Evolutionary conservation across 2,329 filamentous ascomycete genomes (phyloP), one percentile per base, ranked within the genome.

Genomic region (Epichloe bromicola): DNA sequence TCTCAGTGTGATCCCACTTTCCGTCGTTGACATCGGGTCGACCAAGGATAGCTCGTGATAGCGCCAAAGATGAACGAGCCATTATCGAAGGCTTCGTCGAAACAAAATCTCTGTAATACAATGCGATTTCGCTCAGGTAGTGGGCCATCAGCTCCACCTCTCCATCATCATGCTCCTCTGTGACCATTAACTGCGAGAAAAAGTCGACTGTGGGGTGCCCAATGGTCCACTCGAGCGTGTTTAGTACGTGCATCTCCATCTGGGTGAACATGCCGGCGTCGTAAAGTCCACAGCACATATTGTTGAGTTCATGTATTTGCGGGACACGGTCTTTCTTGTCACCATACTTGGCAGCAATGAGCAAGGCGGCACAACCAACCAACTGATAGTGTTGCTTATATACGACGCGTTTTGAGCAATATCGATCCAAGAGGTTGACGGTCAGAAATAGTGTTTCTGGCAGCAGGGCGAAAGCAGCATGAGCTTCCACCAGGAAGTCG

Each of bases 191-290:
- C 64, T 95, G 86, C 45, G 94, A 78, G 71, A 96, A 98, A 66
- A 85, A 87, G 69, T 97, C 91, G 58, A 96, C 87, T 30, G 93
- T 97, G 1, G 93, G 90, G 70, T 97, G 91, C 51, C 93, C 93
- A 59, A 98, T 86, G 58, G 85, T 82, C 93, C 93, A 98, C 66
- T 94, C 88, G 53, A 98, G 79, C 1, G 93, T 98, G 71, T 96
- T 94, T 60, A 98, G 79, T 38, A 98, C 91, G 68, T 98, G 93
- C 90, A 94, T 97, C 73, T 98, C 93, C 93, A 98, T 98, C 70
- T 98, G 93, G 11, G 90, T 91, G 72, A 98, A 98, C 93, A 98
- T 98, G 72, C 95, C 91, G 47, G 95, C 89, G 62, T 98, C 93
- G 71, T 98, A 98, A 39, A 97, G 79, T 38, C 87, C 90, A 71